Evolutionary conservation across 2,329 filamentous ascomycete species (phyloP).

Genomic region (Mariannaea elegans): DNA sequence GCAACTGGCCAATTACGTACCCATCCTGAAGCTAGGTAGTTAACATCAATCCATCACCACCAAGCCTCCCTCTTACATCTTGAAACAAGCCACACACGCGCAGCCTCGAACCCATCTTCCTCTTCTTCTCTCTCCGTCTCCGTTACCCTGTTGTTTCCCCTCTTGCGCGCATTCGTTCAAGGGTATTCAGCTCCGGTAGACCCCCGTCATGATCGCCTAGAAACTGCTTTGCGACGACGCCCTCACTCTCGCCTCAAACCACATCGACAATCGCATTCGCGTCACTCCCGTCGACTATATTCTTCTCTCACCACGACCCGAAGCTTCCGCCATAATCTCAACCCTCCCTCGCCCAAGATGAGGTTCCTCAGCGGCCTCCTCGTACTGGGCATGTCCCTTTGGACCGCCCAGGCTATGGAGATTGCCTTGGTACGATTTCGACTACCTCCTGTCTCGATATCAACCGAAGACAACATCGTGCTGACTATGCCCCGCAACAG

Average conservation of each 20-base stretch:
- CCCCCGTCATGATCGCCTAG: conserved; percentile 19
- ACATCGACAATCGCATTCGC: not conserved
- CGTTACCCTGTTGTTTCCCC: not conserved
- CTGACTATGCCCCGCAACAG: conserved; percentile 54
- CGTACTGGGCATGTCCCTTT: conserved; percentile 62
- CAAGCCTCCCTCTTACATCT: conserved; percentile 12
- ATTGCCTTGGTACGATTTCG: conserved; percentile 60
- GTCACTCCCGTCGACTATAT: conserved; percentile 6
- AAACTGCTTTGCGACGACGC: conserved; percentile 13
- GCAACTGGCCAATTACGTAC: conserved; percentile 38
- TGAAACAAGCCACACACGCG: conserved; percentile 12
- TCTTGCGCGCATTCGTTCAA: not conserved
- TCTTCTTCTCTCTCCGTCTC: not conserved
- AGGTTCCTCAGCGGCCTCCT: conserved; percentile 62
- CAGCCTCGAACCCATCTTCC: not conserved
- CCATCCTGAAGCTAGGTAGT: not conserved
- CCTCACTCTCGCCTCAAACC: conserved; percentile 4
- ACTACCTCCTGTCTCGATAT: not conserved
- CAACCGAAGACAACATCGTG: conserved; percentile 2
- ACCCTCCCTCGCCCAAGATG: conserved; percentile 53
- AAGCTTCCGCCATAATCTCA: conserved; percentile 22
- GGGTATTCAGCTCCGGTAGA: not conserved
- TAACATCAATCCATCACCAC: conserved; percentile 8
- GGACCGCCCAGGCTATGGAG: conserved; percentile 65
- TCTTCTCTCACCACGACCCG: conserved; percentile 8